phyloP scores from a whole-genome alignment of 2,329 filamentous ascomycete species.

The Zymoseptoria crescenta region DNA sequence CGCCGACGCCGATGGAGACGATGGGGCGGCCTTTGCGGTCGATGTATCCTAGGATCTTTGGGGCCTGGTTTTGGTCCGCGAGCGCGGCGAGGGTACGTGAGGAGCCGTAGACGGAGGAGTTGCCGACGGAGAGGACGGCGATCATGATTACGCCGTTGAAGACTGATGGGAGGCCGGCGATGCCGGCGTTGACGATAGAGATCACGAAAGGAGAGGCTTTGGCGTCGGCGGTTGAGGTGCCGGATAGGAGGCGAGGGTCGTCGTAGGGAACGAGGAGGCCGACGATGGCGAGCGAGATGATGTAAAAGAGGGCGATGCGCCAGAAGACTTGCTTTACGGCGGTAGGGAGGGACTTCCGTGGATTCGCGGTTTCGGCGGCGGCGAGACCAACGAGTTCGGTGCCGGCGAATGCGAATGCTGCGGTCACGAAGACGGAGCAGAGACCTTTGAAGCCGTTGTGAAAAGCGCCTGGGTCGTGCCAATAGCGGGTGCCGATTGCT shows the following conservation, averaged over 20 bases:
- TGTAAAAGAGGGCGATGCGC: slow-evolving; percentile 30
- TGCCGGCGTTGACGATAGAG: slow-evolving; percentile 53
- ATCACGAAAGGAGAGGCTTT: slow-evolving; percentile 58
- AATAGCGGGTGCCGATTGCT: slow-evolving; percentile 53
- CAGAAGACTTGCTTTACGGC: slow-evolving; percentile 32
- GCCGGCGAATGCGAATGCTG: slow-evolving; percentile 55
- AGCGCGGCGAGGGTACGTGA: slow-evolving; percentile 84
- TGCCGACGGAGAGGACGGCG: slow-evolving; percentile 52
- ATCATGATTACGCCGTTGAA: slow-evolving; percentile 62
- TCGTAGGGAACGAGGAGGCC: slow-evolving; percentile 29
- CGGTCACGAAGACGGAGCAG: slow-evolving; percentile 57
- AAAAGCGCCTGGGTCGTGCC: slow-evolving; percentile 32
- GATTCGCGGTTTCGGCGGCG: slow-evolving; percentile 47
- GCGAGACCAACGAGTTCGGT: slow-evolving; percentile 56
- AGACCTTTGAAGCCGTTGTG: slow-evolving; percentile 56
- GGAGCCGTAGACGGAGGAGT: slow-evolving; percentile 49
- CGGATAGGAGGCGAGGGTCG: slow-evolving; percentile 30
- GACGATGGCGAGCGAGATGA: slow-evolving; percentile 27
- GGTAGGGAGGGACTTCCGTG: slow-evolving; percentile 37
- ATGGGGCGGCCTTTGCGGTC: slow-evolving; percentile 74
- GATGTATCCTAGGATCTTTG: slow-evolving; percentile 53
- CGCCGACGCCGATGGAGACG: slow-evolving; percentile 61
- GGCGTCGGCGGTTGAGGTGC: slow-evolving; percentile 29
- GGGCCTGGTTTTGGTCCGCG: slow-evolving; percentile 57
- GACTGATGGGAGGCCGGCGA: slow-evolving; percentile 53